Percentiles rank a stretch among this genome's conserved stretches.
These are phyloP conservation scores for Striga hermonthica DNA, from an alignment of 305 asterid genomes.

Conservation along the genomic window DNA sequence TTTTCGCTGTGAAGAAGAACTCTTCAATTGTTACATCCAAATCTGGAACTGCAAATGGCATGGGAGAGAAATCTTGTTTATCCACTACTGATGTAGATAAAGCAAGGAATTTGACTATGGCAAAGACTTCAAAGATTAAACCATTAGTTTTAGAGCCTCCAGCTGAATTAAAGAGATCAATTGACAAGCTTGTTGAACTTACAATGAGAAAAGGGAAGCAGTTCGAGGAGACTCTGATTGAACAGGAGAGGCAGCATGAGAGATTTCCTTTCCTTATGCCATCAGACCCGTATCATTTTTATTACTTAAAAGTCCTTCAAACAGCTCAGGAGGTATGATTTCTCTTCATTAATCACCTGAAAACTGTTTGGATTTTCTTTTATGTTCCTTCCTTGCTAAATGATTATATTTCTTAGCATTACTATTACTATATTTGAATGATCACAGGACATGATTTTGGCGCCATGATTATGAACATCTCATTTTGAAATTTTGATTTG, in stretches of 20 bases:
- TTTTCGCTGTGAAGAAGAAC: constrained; percentile 55
- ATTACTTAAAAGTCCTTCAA: constrained; percentile 63
- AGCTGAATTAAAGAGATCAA: constrained; percentile 63
- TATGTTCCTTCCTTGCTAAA: not conserved
- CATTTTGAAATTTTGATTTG: too few relatives aligned
- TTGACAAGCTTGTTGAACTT: constrained; percentile 76
- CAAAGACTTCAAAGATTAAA: constrained; percentile 37
- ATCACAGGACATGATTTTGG: too few relatives aligned
- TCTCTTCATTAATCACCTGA: constrained; percentile 22
- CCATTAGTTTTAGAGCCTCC: constrained; percentile 68
- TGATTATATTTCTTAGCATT: not conserved
- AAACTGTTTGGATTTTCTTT: not conserved
- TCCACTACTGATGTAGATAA: constrained; percentile 39
- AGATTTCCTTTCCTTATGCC: constrained; percentile 83
- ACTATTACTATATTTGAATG: not conserved
- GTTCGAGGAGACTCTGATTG: constrained; percentile 75
- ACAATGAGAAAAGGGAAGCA: constrained; percentile 70
- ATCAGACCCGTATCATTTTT: constrained; percentile 72
- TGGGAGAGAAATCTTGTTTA: constrained; percentile 42
- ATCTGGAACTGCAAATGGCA: constrained; percentile 38
- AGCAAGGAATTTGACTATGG: constrained; percentile 33
- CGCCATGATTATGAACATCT: too few relatives aligned
- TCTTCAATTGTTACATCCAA: constrained; percentile 43
- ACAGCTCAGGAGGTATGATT: constrained; percentile 59
- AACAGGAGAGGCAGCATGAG: constrained; percentile 65